Conservation (phyloP, 306 rosid genomes). For the Corylus americana region DNA sequence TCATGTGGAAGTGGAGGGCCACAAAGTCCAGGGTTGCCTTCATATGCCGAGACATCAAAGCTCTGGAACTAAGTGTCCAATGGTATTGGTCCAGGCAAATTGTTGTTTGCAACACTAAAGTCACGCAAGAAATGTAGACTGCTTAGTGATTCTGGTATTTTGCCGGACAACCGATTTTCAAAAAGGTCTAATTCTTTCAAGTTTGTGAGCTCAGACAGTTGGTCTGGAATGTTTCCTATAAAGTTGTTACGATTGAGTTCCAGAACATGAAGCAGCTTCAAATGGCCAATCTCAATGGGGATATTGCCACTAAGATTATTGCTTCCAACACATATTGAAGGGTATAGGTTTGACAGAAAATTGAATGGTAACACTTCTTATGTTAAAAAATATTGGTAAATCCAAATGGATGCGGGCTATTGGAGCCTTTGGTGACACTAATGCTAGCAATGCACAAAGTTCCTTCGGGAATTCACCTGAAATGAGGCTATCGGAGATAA, state of each 20-base stretch:
- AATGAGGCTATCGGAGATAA: not conserved
- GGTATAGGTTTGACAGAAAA: not conserved
- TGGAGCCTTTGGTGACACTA: not conserved
- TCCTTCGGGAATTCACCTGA: not conserved
- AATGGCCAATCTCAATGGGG: constrained; percentile 7
- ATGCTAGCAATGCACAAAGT: not conserved
- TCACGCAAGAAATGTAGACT: not conserved
- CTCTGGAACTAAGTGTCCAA: not conserved
- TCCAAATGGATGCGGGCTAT: not conserved
- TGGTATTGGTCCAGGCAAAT: not conserved
- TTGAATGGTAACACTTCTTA: too few relatives aligned
- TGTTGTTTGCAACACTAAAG: not conserved
- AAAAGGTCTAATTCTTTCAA: not conserved
- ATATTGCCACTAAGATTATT: not conserved
- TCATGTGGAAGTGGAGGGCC: not conserved
- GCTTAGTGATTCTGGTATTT: not conserved
- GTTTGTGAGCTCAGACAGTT: constrained; percentile 6
- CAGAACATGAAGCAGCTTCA: not conserved
- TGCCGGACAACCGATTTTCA: not conserved
- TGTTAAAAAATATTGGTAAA: not conserved
- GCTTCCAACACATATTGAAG: not conserved
- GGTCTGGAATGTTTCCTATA: not conserved
- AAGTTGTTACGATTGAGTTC: constrained; percentile 1
- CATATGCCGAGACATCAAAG: not conserved
- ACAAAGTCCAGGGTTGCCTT: not conserved